A percentile compares a stretch with the other conserved stretches of the same genome.
phyloP scores from a whole-genome alignment of 2,329 filamentous ascomycete genomes.

The Neoarthrinium moseri region DNA sequence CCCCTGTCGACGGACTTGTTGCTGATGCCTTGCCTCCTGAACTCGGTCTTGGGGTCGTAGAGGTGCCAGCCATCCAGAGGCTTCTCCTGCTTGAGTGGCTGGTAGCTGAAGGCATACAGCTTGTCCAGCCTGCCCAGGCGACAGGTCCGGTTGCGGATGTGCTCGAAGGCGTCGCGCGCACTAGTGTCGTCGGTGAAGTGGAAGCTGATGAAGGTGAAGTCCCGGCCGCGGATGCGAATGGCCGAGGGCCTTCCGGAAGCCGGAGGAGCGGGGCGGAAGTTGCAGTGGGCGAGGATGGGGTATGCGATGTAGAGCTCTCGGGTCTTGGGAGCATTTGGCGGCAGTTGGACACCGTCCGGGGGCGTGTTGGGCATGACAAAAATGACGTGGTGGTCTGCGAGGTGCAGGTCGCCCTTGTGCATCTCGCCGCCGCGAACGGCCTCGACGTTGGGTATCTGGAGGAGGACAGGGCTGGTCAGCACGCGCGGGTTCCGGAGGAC shows the following conservation, averaged over 20 bases:
- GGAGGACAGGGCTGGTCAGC: constrained; percentile 9
- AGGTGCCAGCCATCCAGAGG: constrained; percentile 77
- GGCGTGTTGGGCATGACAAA: constrained; percentile 24
- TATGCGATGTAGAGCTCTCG: constrained; percentile 91
- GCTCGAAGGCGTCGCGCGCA: constrained; percentile 85
- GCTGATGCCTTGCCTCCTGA: constrained; percentile 82
- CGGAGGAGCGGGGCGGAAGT: constrained; percentile 70
- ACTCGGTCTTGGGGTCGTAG: constrained; percentile 85
- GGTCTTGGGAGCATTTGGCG: constrained; percentile 24
- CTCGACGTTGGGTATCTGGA: constrained; percentile 59
- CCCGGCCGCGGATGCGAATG: constrained; percentile 84
- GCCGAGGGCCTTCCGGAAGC: constrained; percentile 71
- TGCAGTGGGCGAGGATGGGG: constrained; percentile 83
- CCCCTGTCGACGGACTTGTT: constrained; percentile 73
- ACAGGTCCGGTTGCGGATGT: constrained; percentile 77
- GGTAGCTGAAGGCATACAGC: constrained; percentile 86
- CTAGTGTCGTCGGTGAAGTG: constrained; percentile 74
- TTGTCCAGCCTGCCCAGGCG: constrained; percentile 81
- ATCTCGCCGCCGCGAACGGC: constrained; percentile 59
- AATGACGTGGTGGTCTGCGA: constrained; percentile 62
- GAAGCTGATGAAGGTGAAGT: constrained; percentile 92
- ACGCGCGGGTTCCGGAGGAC: constrained; percentile 11
- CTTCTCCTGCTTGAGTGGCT: constrained; percentile 70
- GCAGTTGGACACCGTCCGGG: constrained; percentile 17
- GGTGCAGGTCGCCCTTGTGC: constrained; percentile 55